phyloP scores from a whole-genome alignment of 1,139 yeast genomes.

The Taphrina pruni region DNA sequence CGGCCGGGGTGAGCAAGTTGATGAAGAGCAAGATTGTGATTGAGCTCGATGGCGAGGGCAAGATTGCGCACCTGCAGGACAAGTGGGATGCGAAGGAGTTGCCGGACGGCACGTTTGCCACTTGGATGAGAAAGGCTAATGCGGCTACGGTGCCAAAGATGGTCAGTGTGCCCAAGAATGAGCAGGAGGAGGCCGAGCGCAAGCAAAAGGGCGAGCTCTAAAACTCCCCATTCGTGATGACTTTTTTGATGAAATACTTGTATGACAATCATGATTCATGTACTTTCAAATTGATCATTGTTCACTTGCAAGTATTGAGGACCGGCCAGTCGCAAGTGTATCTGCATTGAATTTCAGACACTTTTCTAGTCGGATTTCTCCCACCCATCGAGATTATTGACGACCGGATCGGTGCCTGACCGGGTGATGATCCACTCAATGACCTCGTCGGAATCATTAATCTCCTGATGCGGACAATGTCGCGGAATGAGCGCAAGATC shows the following conservation, averaged over 20 bases:
- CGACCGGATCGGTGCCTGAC: conserved; percentile 10
- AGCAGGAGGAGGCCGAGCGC: conserved; percentile 25
- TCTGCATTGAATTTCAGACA: too few species aligned
- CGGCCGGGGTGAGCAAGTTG: conserved; percentile 22
- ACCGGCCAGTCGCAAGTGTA: too few species aligned
- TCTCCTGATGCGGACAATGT: conserved; percentile 29
- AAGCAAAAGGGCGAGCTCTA: conserved; percentile 23
- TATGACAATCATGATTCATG: not conserved
- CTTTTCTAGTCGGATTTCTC: not conserved
- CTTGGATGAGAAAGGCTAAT: conserved; percentile 27
- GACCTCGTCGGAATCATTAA: conserved; percentile 20
- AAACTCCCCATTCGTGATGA: not conserved
- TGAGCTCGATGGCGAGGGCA: conserved; percentile 31
- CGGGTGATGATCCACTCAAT: conserved; percentile 23
- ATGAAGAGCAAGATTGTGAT: conserved; percentile 30
- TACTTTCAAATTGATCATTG: too few species aligned
- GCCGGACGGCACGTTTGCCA: conserved; percentile 19
- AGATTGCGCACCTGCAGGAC: conserved; percentile 18
- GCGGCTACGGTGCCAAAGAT: conserved; percentile 29
- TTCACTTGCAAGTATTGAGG: not conserved
- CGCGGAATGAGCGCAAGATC: conserved; percentile 28
- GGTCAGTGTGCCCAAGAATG: conserved; percentile 29
- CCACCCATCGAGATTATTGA: conserved; percentile 20
- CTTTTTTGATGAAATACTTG: not conserved
- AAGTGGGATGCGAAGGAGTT: conserved; percentile 19